phyloP scores from a whole-genome alignment of 768 basidiomycete species.

The Termitomyces eurrhizus region DNA sequence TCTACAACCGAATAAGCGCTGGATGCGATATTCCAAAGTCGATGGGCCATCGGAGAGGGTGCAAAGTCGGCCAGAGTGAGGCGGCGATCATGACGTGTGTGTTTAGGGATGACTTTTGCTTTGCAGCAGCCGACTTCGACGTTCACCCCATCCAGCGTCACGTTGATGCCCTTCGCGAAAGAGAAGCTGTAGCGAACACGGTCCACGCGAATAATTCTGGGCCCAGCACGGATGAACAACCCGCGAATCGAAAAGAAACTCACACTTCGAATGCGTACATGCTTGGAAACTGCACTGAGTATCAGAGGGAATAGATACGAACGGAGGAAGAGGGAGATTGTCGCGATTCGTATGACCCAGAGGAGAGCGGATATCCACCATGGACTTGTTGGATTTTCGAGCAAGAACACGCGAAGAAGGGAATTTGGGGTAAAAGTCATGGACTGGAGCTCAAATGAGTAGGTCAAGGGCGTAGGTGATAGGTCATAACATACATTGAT shows the following conservation, averaged over 20 bases:
- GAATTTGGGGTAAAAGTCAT: slow-evolving; percentile 10
- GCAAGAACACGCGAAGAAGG: slow-evolving; percentile 23
- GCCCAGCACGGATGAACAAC: slow-evolving; percentile 59
- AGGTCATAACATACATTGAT: slow-evolving; percentile 3
- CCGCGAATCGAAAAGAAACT: slow-evolving; percentile 78
- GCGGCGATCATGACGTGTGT: slow-evolving; percentile 33
- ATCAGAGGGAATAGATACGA: slow-evolving; percentile 66
- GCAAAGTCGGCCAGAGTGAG: slow-evolving; percentile 46
- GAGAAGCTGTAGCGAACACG: slow-evolving; percentile 63
- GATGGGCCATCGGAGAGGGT: slow-evolving; percentile 39
- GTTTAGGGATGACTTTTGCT: slow-evolving; percentile 12
- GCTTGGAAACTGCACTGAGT: slow-evolving; percentile 55
- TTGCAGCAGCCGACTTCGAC: slow-evolving; percentile 43
- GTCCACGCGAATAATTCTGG: slow-evolving; percentile 56
- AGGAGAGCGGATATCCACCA: slow-evolving; percentile 40
- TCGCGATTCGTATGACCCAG: slow-evolving; percentile 49
- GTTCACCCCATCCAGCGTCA: slow-evolving; percentile 59
- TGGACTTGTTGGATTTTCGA: slow-evolving; percentile 25
- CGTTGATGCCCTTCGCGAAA: slow-evolving; percentile 50
- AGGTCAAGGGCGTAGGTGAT: background rate
- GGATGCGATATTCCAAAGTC: slow-evolving; percentile 35
- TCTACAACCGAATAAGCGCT: slow-evolving; percentile 45
- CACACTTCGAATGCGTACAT: slow-evolving; percentile 66
- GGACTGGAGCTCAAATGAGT: background rate
- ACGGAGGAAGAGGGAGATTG: slow-evolving; percentile 56